phyloP scores from a whole-genome alignment of 1,284 basidiomycete genomes.

The Schizophyllum commune region DNA sequence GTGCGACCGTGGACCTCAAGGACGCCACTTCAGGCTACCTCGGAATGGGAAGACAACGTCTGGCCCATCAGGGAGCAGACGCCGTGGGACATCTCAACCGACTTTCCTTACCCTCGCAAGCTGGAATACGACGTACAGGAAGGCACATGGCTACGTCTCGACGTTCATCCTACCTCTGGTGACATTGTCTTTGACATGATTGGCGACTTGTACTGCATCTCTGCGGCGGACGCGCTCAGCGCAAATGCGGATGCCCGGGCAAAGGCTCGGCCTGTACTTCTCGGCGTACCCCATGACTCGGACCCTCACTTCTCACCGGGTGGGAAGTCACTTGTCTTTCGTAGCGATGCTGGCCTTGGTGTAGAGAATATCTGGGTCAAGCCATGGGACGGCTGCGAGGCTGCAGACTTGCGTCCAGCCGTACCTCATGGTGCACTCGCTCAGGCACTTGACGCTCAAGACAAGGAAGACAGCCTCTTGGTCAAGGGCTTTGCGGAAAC shows the following conservation, averaged over 20 bases:
- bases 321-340: conserved; percentile 53
- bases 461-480: conserved; percentile 41
- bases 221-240: conserved; percentile 18
- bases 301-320: conserved; percentile 67
- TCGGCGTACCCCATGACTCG: conserved; percentile 59
- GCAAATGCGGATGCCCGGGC: conserved; percentile 22
- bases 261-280: conserved; percentile 33
- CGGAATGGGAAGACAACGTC: conserved; percentile 37
- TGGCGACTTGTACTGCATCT: conserved; percentile 58
- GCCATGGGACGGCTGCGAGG: conserved; percentile 54
- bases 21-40: too few species aligned
- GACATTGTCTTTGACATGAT: conserved; percentile 71
- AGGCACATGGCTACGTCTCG: conserved; percentile 67
- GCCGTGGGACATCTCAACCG: conserved; percentile 70
- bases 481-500: conserved; percentile 43
- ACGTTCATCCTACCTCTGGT: conserved; percentile 58
- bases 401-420: conserved; percentile 42
- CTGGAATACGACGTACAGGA: conserved; percentile 65
- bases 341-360: conserved; percentile 63
- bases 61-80: conserved; percentile 59
- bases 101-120: conserved; percentile 56
- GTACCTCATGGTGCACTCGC: conserved; percentile 19
- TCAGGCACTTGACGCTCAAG: conserved; percentile 28
- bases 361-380: conserved; percentile 71
- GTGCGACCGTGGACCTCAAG: too few species aligned